Evolutionary conservation across 768 basidiomycete genomes (phyloP).

Genomic region (Amanita inopinata): DNA sequence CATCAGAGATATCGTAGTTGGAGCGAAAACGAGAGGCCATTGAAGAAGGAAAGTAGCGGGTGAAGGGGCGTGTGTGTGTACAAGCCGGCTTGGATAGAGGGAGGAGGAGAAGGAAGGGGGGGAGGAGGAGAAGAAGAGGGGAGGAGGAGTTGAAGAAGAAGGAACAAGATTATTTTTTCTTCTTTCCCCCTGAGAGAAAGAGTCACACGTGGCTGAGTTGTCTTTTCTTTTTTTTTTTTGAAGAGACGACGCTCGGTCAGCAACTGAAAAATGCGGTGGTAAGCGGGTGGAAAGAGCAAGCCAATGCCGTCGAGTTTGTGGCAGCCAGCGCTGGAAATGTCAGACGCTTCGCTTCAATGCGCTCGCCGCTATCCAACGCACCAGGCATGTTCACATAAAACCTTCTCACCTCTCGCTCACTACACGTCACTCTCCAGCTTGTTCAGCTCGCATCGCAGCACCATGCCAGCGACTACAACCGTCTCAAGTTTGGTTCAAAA

Average conservation of each 20-base stretch:
- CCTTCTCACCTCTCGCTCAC: slow-evolving; percentile 3
- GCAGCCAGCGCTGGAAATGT: too few relatives aligned
- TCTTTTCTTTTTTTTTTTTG: too few relatives aligned
- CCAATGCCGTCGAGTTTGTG: too few relatives aligned
- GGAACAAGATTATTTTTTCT: background rate
- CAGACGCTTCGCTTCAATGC: too few relatives aligned
- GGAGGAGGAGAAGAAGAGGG: slow-evolving; percentile 14
- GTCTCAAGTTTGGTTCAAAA: slow-evolving; percentile 49
- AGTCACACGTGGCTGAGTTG: too few relatives aligned
- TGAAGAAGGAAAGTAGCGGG: slow-evolving; percentile 17
- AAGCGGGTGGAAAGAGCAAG: too few relatives aligned
- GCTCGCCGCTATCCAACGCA: too few relatives aligned
- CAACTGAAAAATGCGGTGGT: too few relatives aligned
- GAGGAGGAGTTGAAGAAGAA: slow-evolving; percentile 16
- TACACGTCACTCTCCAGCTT: slow-evolving; percentile 26
- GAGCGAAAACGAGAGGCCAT: slow-evolving; percentile 50
- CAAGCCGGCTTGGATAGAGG: slow-evolving; percentile 16
- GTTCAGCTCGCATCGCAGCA: slow-evolving; percentile 62
- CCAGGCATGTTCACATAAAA: too few relatives aligned
- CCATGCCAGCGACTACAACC: slow-evolving; percentile 62
- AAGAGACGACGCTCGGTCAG: too few relatives aligned
- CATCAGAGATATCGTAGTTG: slow-evolving; percentile 45
- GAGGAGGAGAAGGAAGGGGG: slow-evolving; percentile 14
- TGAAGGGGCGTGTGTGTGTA: slow-evolving; percentile 3
- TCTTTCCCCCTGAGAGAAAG: too few relatives aligned